These are phyloP conservation scores for Arctostaphylos glauca DNA, from an alignment of 148 eudicot genomes.

Conservation along the genomic window DNA sequence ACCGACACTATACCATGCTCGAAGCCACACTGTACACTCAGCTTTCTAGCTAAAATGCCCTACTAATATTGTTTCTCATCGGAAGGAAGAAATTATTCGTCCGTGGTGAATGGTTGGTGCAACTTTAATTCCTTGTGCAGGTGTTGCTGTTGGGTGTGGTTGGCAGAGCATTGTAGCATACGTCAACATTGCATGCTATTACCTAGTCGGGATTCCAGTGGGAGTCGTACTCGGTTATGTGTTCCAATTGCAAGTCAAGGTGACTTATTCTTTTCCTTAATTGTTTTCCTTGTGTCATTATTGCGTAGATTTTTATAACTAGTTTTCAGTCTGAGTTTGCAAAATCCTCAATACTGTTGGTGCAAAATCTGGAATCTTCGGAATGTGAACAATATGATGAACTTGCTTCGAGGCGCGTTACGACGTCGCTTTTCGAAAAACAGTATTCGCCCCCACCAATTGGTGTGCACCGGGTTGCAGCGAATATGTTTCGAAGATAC, in stretches of 20 bases:
- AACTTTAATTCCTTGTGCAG: slow-evolving; percentile 15
- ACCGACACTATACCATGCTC: neutral
- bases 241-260: slow-evolving; percentile 35
- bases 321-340: neutral
- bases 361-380: no score
- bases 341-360: neutral
- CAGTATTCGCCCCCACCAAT: no score
- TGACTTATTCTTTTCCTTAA: slow-evolving; percentile 7
- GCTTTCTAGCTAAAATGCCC: neutral
- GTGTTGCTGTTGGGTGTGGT: slow-evolving; percentile 50
- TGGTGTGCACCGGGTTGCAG: no score
- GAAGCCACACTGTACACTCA: neutral
- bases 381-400: no score
- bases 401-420: no score
- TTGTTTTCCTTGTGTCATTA: neutral
- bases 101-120: neutral
- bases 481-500: no score
- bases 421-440: no score
- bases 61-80: no score
- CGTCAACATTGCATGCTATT: slow-evolving; percentile 46
- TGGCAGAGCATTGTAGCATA: slow-evolving; percentile 43
- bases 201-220: slow-evolving; percentile 46
- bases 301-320: neutral
- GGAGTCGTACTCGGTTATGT: slow-evolving; percentile 47
- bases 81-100: neutral